Evolutionary conservation across 2,329 filamentous ascomycete species (phyloP), one percentile per base, ranked within the genome.

Genomic region (Neocucurbitaria cava): DNA sequence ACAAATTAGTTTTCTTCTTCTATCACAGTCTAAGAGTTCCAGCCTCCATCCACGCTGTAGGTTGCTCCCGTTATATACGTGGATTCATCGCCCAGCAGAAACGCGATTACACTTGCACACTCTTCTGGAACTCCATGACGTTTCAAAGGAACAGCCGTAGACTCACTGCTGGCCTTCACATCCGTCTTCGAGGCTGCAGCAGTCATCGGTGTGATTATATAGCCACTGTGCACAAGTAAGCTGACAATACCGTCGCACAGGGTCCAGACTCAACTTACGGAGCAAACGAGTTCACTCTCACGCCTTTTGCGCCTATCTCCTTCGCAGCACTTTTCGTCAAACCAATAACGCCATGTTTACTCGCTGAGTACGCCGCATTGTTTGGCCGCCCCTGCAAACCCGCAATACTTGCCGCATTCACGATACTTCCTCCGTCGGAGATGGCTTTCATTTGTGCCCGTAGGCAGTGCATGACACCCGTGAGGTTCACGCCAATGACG

Each of bases 311-410:
- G 15, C 71, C 69, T 38, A 70, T 62, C 58, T 72, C 75, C 55
- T 75, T 75, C 11, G 75, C 76, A 4, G 72, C 70, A n/a, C 63
- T 62, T 36, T 70, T 67, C 15, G 75, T 76, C 28, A 77, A 56
- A 3, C 76, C 75, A 13, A 77, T 64, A 8, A 77, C 71, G 2
- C 65, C 75, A 52, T 77, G 75, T 56, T 78, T 78, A 13, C 60
- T 69, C 2, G 74, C 70, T 5, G 61, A 49, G 49, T 77, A 77
- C 7, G 72, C 71, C 26, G 66, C 71, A 35, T 59, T 60, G 8
- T 64, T 60, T 13, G 65, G 73, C 73, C 78, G 61, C 73, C 78
- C 79, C 60, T 75, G 72, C 3, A 78, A 58, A n/a, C 83, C 83
- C 42, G 82, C 82, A 31, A 82, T 79, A 43, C 42, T 48, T 15